Base-by-base conservation (phyloP, 2,329 filamentous ascomycete genomes). In the Pseudonectria buxi region DNA sequence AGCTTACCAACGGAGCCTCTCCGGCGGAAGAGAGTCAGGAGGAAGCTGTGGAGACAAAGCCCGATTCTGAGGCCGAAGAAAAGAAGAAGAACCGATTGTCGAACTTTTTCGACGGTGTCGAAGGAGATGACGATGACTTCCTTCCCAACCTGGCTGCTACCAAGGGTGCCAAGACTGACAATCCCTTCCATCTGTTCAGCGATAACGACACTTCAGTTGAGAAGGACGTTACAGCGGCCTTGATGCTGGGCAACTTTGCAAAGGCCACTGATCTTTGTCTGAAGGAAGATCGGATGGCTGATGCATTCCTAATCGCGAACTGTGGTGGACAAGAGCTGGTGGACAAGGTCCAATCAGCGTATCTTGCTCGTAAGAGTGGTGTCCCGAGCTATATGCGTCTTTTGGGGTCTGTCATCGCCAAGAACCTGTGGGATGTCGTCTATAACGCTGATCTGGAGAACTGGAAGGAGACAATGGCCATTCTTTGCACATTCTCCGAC, bases 401-500 rank as follows among this genome's bases (percentile, higher is more conserved):
- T 7, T 72, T 98, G 36, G 83, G 86, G 33, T 95, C 90, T 6
- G 86, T 98, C 33, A 89, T 95, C 38, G 81, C 85, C 43, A 96
- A 96, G 71, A 95, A 98, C 55, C 73, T 98, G 2, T 96, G 90
- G 92, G 92, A 98, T 64, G 76, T 96, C 30, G 92, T 96, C 7
- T 87, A 96, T 65, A 98, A 98, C 54, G 92, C 90, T 7, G 86
- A 95, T 54, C 68, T 98, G 30, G 74, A 76, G 34, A 85, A 92
- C 63, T 98, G 92, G 94, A 96, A 94, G 65, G 92, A 96, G 62
- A 82, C 90, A 3, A 94, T 98, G 85, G 89, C 87, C 18, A 85
- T 89, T 1, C 69, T 98, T 35, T 98, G 92, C 73, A 96, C 92
- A 1, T 98, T 90, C 61, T 92, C 92, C 1, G 83, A 94, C 44